Evolutionary conservation across 2,329 filamentous ascomycete genomes (phyloP).

Genomic region (Fusarium guadeloupense): DNA sequence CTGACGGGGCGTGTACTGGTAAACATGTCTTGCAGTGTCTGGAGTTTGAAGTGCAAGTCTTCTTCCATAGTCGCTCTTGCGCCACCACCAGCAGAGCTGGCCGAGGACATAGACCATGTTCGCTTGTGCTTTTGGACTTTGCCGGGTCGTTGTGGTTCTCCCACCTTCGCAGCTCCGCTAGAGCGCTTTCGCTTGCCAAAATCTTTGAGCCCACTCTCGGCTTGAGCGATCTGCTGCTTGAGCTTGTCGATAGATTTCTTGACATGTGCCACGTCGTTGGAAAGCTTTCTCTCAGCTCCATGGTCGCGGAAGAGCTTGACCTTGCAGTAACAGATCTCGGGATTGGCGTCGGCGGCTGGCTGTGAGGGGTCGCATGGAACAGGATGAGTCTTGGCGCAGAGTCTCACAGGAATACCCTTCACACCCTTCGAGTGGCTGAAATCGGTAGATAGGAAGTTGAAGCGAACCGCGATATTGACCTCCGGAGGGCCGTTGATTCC

Average conservation of each 20-base stretch:
- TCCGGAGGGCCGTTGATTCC: conserved; percentile 74
- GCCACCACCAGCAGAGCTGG: conserved; percentile 65
- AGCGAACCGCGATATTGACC: conserved; percentile 88
- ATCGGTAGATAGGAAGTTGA: conserved; percentile 98
- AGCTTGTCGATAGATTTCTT: conserved; percentile 97
- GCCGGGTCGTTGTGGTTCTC: conserved; percentile 70
- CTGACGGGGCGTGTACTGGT: conserved; percentile 83
- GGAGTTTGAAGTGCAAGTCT: conserved; percentile 80
- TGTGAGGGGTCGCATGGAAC: conserved; percentile 63
- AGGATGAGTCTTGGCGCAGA: conserved; percentile 89
- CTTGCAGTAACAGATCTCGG: conserved; percentile 93
- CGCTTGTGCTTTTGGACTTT: conserved; percentile 91
- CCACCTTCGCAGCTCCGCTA: conserved; percentile 57
- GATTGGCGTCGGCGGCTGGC: conserved; percentile 53
- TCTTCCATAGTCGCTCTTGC: conserved; percentile 69
- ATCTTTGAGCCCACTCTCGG: conserved; percentile 73
- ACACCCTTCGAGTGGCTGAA: conserved; percentile 99
- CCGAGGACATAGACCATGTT: conserved; percentile 93
- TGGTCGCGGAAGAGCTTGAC: conserved; percentile 98
- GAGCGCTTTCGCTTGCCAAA: conserved; percentile 71
- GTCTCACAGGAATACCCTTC: conserved; percentile 92
- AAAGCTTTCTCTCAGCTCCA: conserved; percentile 91
- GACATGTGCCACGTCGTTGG: conserved; percentile 92
- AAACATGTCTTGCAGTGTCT: conserved; percentile 87
- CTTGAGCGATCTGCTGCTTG: conserved; percentile 90